Base-by-base conservation (phyloP, 2,329 filamentous ascomycete genomes). In the Lithohypha guttulata region DNA sequence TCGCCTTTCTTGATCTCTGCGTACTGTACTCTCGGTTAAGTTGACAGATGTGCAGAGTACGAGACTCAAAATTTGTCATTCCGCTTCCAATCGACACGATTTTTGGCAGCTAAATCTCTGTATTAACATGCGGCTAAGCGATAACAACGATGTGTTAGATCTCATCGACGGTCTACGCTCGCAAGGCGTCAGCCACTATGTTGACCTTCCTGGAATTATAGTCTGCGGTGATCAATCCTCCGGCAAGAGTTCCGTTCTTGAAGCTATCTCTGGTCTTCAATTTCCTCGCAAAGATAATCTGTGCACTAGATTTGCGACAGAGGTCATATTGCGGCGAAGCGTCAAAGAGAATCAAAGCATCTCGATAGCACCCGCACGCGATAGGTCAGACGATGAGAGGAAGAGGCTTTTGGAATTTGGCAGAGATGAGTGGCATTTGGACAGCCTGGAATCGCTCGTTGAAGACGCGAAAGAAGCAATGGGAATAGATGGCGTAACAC, bases 151-250 rank as follows among this genome's bases (percentile, higher is more conserved):
- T 21, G 53, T 79, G 0, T 60, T 79, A 17, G 65, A 76, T 32
- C 60, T 66, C 0, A 68, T 74, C 18, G 69, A 76, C 47, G 59
- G 61, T 1, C 56, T 79, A 0, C 65, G 69, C 4, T 60, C 62
- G 2, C 61, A 65, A 8, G 71, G 73, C 1, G 59, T 69, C 2
- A 64, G 58, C 6, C 64, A 54, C 2, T 61, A 70, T 10, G 59
- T 72, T 17, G 56, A 67, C 25, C 56, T 57, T 3, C 54, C 54
- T 8, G 54, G 56, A 30, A 15, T 56, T 3, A 44, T 57, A 3
- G 54, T 57, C 3, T 56, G 53, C 26, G 55, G 54, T 19, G 53
- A 57, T 30, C 54, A 58, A 31, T 56, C 53, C 2, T 49, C 50
- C 6, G 54, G 55, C 11, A 57, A 57, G 35, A 54, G 52, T 31